Evolutionary conservation across 768 basidiomycete species (phyloP).

Genomic region (Boletus rubroflammeus): DNA sequence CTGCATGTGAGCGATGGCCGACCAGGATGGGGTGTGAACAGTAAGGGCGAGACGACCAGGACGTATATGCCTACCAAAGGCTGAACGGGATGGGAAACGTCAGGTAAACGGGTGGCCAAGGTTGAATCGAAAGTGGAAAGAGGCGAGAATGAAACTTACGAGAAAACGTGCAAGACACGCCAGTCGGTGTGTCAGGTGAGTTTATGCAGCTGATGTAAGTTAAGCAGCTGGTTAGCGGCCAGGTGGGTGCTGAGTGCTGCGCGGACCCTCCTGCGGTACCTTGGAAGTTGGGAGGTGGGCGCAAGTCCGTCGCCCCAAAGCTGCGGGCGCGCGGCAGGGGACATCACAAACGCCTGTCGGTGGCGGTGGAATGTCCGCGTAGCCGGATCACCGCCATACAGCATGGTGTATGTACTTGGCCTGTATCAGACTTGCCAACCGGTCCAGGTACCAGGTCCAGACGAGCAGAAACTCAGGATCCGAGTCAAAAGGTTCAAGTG

Average conservation of each 20-base stretch:
- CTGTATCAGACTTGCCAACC: background rate
- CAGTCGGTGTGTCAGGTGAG: slow-evolving; percentile 15
- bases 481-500: background rate
- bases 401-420: no score
- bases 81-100: slow-evolving; percentile 34
- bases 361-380: slow-evolving; percentile 18
- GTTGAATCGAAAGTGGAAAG: slow-evolving; percentile 28
- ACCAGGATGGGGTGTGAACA: slow-evolving; percentile 24
- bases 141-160: slow-evolving; percentile 24
- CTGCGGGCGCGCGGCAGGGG: slow-evolving; percentile 16
- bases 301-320: slow-evolving; percentile 4
- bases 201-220: slow-evolving; percentile 7
- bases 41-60: slow-evolving; percentile 18
- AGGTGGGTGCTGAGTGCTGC: slow-evolving; percentile 12
- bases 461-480: background rate
- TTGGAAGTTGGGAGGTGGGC: background rate
- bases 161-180: slow-evolving; percentile 34
- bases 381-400: slow-evolving; percentile 9
- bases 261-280: slow-evolving; percentile 4
- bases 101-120: slow-evolving; percentile 37
- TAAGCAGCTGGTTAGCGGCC: slow-evolving; percentile 9
- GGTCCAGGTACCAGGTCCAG: slow-evolving; percentile 4
- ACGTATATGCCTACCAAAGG: slow-evolving; percentile 26
- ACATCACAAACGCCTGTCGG: slow-evolving; percentile 28
- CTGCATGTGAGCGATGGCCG: slow-evolving; percentile 29